Evolutionary conservation across 1,284 basidiomycete genomes (phyloP).

Genomic region (Singerocomus rubriflavus): DNA sequence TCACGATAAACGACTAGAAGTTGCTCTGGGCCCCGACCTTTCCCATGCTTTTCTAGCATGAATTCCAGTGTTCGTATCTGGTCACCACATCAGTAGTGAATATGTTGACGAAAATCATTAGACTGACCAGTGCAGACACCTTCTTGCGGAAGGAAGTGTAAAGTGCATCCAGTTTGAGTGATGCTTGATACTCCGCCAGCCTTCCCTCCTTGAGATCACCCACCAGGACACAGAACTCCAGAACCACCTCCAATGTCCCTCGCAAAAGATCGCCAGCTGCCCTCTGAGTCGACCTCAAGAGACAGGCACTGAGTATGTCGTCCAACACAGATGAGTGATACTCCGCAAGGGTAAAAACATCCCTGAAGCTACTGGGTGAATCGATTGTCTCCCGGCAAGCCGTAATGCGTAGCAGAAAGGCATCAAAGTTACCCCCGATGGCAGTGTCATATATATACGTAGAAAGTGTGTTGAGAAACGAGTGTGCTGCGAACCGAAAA

Average conservation of each 20-base stretch:
- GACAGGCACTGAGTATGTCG: slow-evolving; percentile 72
- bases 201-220: slow-evolving; percentile 57
- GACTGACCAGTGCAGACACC: slow-evolving; percentile 57
- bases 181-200: slow-evolving; percentile 59
- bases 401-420: slow-evolving; percentile 53
- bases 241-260: slow-evolving; percentile 60
- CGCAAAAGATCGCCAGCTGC: slow-evolving; percentile 65
- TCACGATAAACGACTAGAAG: slow-evolving; percentile 23
- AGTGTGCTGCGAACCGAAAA: slow-evolving; percentile 70
- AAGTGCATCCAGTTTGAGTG: slow-evolving; percentile 51
- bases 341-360: slow-evolving; percentile 72
- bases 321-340: slow-evolving; percentile 72
- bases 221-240: slow-evolving; percentile 68
- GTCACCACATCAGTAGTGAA: slow-evolving; percentile 3
- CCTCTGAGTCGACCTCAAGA: slow-evolving; percentile 72
- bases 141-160: slow-evolving; percentile 54
- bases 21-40: slow-evolving; percentile 19
- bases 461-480: slow-evolving; percentile 63
- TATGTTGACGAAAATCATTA: not conserved
- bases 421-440: slow-evolving; percentile 70
- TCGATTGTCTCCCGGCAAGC: slow-evolving; percentile 27
- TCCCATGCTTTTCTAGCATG: slow-evolving; percentile 39
- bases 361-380: slow-evolving; percentile 43
- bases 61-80: slow-evolving; percentile 21
- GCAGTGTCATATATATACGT: slow-evolving; percentile 75